A percentile compares a stretch with the other conserved stretches of the same genome.
These are phyloP conservation scores for Dothideomycetes sp. DNA, from an alignment of 2,329 filamentous ascomycete genomes.

Conservation along the genomic window DNA sequence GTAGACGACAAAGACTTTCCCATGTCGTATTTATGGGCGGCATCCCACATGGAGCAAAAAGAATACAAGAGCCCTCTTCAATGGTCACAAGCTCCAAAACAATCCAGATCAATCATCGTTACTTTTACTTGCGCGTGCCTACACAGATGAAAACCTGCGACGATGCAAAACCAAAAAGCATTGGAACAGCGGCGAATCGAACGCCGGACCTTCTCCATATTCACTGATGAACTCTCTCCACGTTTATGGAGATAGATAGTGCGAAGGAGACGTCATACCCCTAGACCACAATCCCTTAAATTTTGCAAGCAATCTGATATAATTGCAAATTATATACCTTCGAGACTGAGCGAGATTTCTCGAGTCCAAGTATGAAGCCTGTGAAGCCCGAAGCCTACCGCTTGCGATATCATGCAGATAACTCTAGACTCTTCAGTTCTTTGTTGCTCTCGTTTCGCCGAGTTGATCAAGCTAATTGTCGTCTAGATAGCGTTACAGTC, in stretches of 20 bases:
- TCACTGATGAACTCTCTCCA: no score
- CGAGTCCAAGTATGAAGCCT: neutral
- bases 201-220: constrained; percentile 1
- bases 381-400: neutral
- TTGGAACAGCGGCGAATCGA: constrained; percentile 6
- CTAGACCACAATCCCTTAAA: neutral
- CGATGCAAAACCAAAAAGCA: no score
- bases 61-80: no score
- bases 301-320: neutral
- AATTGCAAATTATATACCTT: neutral
- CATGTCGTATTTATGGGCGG: no score
- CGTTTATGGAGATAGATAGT: no score
- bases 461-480: neutral
- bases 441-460: neutral
- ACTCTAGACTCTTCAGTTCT: neutral
- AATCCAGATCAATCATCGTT: no score
- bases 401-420: neutral
- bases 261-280: constrained; percentile 3
- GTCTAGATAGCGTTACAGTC: no score
- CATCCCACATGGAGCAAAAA: no score
- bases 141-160: no score
- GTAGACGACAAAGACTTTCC: no score
- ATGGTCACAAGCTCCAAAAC: no score
- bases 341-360: neutral
- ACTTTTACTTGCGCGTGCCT: no score